Evolutionary conservation across 192 early-diverging fungal species (phyloP).

Genomic region (Backusella australiensis): DNA sequence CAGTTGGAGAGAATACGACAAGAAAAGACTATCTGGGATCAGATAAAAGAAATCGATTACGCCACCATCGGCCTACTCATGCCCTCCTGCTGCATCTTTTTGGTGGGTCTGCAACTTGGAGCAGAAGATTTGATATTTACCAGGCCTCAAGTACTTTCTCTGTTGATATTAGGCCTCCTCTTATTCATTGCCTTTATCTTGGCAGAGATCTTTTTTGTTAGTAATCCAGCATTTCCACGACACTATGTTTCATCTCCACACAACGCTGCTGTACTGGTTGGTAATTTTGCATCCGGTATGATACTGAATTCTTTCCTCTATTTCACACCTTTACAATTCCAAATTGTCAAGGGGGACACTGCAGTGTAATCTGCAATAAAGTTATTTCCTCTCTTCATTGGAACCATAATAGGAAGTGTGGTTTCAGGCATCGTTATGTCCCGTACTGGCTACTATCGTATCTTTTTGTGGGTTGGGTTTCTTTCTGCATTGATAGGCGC

Average conservation of each 20-base stretch:
- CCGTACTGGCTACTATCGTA: conserved; percentile 58
- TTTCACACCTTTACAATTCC: conserved; percentile 73
- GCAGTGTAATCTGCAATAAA: conserved; percentile 74
- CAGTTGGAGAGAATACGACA: background rate
- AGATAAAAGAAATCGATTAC: background rate
- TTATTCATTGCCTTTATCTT: conserved; percentile 47
- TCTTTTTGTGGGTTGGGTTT: conserved; percentile 63
- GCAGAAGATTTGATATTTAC: conserved; percentile 69
- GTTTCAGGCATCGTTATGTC: conserved; percentile 60
- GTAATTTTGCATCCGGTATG: conserved; percentile 33
- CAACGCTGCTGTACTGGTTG: conserved; percentile 37
- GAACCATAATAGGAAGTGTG: conserved; percentile 61
- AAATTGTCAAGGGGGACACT: conserved; percentile 64
- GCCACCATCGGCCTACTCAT: background rate
- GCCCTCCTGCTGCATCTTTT: conserved; percentile 27
- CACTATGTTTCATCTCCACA: conserved; percentile 54
- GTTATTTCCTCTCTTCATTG: conserved; percentile 70
- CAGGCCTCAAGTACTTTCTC: conserved; percentile 47
- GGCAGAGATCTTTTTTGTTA: conserved; percentile 57
- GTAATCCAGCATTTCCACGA: conserved; percentile 66
- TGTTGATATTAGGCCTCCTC: conserved; percentile 51
- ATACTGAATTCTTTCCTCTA: conserved; percentile 43
- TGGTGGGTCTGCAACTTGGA: conserved; percentile 66
- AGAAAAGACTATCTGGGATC: background rate
- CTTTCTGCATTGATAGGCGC: conserved; percentile 55